Evolutionary conservation across 2,329 filamentous ascomycete species (phyloP), one percentile per base, ranked within the genome.

Genomic region (Neopestalotiopsis sp.): DNA sequence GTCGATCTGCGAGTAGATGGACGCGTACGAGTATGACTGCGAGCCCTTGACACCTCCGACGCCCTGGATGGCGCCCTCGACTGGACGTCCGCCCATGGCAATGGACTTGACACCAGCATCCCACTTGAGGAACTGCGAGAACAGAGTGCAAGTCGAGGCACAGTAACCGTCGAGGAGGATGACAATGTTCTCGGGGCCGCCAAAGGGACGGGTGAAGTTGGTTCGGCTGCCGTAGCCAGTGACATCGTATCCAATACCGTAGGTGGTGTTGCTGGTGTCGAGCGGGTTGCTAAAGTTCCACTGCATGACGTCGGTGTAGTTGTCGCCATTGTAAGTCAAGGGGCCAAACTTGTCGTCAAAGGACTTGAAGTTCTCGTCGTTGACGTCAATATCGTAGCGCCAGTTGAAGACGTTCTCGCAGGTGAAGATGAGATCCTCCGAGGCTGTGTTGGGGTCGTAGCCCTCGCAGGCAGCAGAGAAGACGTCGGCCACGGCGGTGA

Each of bases 151-250:
- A 2, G 87, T 87, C 0, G 86, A 89, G 28, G 85, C 85, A 75
- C 88, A 90, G 72, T 85, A 83, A 42, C 88, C 88, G 73, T 90
- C 88, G 65, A 86, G 84, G n/a, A 90, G 80, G 20, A 90, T 77
- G 56, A 90, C 81, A 59, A 91, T 85, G 74, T 91, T 84, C 68
- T 90, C 85, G 2, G 87, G 77, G 1, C 75, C 80, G 1, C 80
- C 81, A 75, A 91, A 91, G 1, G 87, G 88, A 71, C 84, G 80
- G 0, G 83, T 80, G 58, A 85, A 81, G 73, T 85, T 84, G 20
- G 79, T 74, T 14, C 82, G 81, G 71, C 80, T 81, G 63, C 83
- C 78, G 73, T 87, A 88, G 62, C 86, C 86, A 2, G 82, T 84
- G 65, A 89, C 82, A 38, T 84, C 81, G 68, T 84, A 84, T 67